Conservation (phyloP, 1,139 yeast genomes). For the Lodderomyces metapsilosis region DNA sequence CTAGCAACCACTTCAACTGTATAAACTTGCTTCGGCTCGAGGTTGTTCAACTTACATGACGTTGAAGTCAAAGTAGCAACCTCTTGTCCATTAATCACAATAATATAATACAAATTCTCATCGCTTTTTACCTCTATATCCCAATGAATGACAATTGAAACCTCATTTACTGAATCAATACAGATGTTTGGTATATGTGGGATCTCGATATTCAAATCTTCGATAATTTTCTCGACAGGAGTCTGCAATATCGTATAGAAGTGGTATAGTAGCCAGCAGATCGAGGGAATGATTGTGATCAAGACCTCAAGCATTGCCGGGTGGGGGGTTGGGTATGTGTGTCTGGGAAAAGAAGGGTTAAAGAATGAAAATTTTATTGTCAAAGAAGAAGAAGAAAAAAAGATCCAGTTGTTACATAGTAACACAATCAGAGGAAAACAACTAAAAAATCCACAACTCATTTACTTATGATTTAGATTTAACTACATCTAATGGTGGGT, state of each 20-base stretch:
- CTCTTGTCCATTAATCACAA: conserved; percentile 37
- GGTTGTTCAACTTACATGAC: conserved; percentile 37
- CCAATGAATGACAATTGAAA: conserved; percentile 43
- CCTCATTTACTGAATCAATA: conserved; percentile 33
- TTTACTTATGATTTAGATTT: background rate
- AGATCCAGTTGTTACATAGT: too few relatives aligned
- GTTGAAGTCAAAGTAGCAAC: conserved; percentile 39
- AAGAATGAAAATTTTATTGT: background rate
- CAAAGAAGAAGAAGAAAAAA: background rate
- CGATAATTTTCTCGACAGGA: conserved; percentile 37
- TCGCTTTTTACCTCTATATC: conserved; percentile 33
- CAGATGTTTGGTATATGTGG: conserved; percentile 44
- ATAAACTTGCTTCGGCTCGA: conserved; percentile 29
- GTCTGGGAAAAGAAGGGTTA: too few relatives aligned
- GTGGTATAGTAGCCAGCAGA: conserved; percentile 43
- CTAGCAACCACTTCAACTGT: conserved; percentile 41
- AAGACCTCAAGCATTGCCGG: conserved; percentile 37
- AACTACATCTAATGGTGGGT: background rate
- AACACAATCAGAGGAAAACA: too few relatives aligned
- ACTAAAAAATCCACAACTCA: background rate
- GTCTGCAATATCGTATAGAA: conserved; percentile 35
- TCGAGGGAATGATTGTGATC: conserved; percentile 42
- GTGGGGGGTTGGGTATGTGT: background rate
- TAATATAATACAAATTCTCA: conserved; percentile 35
- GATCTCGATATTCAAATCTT: conserved; percentile 39